These are phyloP conservation scores for Pugionium cornutum DNA, from an alignment of 345 rosid genomes.

Conservation along the genomic window DNA sequence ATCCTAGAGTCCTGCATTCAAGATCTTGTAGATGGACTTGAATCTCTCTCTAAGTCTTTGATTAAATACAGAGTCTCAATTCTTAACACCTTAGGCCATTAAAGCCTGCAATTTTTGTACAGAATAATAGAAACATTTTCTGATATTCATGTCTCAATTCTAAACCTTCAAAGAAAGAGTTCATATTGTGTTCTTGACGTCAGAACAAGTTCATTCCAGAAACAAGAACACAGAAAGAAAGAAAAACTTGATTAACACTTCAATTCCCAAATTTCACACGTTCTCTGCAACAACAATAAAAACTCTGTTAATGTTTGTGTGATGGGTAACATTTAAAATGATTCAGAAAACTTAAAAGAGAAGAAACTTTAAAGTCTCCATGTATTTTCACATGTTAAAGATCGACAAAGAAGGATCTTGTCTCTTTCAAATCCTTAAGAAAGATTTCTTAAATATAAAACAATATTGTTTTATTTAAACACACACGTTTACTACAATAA, in stretches of 20 bases:
- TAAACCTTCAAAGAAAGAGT: not conserved
- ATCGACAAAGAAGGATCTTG: slow-evolving; percentile 28
- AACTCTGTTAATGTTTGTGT: slow-evolving; percentile 13
- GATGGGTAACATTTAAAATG: slow-evolving; percentile 17
- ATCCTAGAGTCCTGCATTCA: slow-evolving; percentile 40
- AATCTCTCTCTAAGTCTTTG: slow-evolving; percentile 35
- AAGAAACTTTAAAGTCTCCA: slow-evolving; percentile 4
- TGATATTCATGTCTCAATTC: not conserved
- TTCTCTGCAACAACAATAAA: slow-evolving; percentile 7
- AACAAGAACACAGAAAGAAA: not conserved
- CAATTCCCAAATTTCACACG: slow-evolving; percentile 22
- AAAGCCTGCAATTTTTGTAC: slow-evolving; percentile 18
- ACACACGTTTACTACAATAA: slow-evolving; percentile 22
- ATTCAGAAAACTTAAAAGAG: slow-evolving; percentile 6
- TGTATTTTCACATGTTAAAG: slow-evolving; percentile 17
- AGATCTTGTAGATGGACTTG: slow-evolving; percentile 44
- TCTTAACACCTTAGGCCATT: slow-evolving; percentile 45
- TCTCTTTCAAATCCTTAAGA: not conserved
- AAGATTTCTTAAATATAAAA: not conserved
- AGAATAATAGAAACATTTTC: not conserved
- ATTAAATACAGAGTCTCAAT: slow-evolving; percentile 51
- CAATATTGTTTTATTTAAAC: not conserved
- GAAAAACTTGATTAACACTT: too few relatives aligned
- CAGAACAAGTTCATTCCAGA: not conserved
- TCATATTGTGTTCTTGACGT: too few relatives aligned